A percentile compares a stretch with the other conserved stretches of the same genome.
These are phyloP conservation scores for Lachnellula subtilissima DNA, from an alignment of 2,329 filamentous ascomycete species.

Conservation along the genomic window DNA sequence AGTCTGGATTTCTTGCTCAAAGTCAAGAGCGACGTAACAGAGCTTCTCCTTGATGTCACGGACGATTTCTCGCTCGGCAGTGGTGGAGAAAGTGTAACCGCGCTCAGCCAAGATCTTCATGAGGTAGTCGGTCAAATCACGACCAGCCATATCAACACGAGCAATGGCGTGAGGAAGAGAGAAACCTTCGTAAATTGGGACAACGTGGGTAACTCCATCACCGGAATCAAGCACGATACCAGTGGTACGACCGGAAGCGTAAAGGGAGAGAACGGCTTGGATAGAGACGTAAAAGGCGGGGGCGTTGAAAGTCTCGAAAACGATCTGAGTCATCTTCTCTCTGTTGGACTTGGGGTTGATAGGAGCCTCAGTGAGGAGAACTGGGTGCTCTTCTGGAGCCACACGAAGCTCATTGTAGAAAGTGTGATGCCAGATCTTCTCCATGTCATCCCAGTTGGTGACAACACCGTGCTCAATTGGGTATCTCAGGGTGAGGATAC, in stretches of 20 bases:
- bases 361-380: conserved; percentile 96
- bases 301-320: conserved; percentile 99
- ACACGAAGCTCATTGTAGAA: conserved; percentile 99
- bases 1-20: conserved; percentile 99
- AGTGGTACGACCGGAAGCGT: conserved; percentile 99
- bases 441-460: conserved; percentile 99
- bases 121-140: conserved; percentile 99
- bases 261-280: conserved; percentile 97
- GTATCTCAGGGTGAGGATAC: conserved; percentile 99
- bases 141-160: conserved; percentile 99
- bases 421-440: conserved; percentile 99
- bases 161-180: conserved; percentile 99
- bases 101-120: conserved; percentile 99
- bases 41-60: conserved; percentile 99
- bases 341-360: conserved; percentile 99
- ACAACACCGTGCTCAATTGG: conserved; percentile 99
- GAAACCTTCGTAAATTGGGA: conserved; percentile 99
- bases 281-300: conserved; percentile 99
- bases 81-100: conserved; percentile 99
- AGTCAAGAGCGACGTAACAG: conserved; percentile 99
- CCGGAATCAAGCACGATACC: conserved; percentile 99
- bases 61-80: conserved; percentile 99
- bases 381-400: conserved; percentile 98
- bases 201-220: conserved; percentile 99
- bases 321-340: conserved; percentile 99